Percentiles rank a stretch among this genome's conserved stretches.
Evolutionary conservation across 2,329 filamentous ascomycete species (phyloP).

Genomic region (Cercospora zeina): DNA sequence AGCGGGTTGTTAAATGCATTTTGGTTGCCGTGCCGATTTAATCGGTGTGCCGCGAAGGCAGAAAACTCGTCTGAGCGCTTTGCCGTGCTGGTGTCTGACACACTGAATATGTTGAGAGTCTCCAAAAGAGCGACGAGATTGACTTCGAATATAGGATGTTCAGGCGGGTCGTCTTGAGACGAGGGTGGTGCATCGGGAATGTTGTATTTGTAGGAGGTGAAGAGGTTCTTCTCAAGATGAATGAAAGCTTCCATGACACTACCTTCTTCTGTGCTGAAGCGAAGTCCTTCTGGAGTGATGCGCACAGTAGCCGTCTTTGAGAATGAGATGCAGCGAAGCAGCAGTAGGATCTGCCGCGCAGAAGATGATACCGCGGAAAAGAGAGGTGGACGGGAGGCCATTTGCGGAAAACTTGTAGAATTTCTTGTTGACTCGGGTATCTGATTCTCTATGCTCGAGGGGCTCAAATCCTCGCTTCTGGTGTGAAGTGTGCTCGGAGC

Average conservation of each 20-base stretch:
- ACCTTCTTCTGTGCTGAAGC: conserved; percentile 84
- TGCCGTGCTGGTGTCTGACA: conserved; percentile 49
- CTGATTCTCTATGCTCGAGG: not conserved
- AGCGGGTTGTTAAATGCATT: conserved; percentile 80
- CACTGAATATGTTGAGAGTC: conserved; percentile 90
- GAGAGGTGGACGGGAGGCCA: conserved; percentile 52
- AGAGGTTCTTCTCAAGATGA: conserved; percentile 84
- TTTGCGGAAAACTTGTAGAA: conserved; percentile 36
- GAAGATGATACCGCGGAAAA: conserved; percentile 77
- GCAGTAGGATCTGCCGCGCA: conserved; percentile 69
- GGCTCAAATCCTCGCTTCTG: conserved; percentile 1
- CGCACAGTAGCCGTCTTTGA: conserved; percentile 65
- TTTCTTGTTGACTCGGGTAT: conserved; percentile 16
- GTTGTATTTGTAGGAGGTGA: conserved; percentile 78
- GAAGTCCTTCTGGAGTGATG: conserved; percentile 79
- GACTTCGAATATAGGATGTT: conserved; percentile 75
- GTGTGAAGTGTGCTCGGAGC: conserved; percentile 1
- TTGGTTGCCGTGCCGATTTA: conserved; percentile 48
- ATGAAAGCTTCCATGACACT: conserved; percentile 86
- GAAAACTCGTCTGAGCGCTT: conserved; percentile 43
- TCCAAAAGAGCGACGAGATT: conserved; percentile 85
- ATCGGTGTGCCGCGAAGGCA: conserved; percentile 42
- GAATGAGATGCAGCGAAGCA: conserved; percentile 64
- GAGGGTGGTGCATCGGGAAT: conserved; percentile 45
- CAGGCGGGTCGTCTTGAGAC: conserved; percentile 42